Evolutionary conservation across 179 eudicot species (phyloP).

Genomic region (Spinacia oleracea): DNA sequence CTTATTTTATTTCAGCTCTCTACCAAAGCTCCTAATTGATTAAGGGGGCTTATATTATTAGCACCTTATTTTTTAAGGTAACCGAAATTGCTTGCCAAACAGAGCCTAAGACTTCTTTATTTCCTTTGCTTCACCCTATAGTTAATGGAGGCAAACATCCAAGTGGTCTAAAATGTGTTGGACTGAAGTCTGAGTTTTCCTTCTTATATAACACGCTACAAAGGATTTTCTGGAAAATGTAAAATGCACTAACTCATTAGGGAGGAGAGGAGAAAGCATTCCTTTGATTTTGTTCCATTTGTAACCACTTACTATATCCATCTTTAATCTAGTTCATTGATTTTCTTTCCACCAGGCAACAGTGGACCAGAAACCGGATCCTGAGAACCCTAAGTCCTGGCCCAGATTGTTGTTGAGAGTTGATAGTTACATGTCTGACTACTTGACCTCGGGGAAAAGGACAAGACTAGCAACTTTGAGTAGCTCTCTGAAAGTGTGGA

Average conservation of each 20-base stretch:
- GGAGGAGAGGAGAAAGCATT: not conserved
- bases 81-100: too few species aligned
- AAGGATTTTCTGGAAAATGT: slow-evolving; percentile 1
- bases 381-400: slow-evolving; percentile 78
- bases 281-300: not conserved
- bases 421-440: slow-evolving; percentile 76
- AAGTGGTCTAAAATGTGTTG: not conserved
- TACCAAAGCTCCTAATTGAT: too few species aligned
- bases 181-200: not conserved
- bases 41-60: too few species aligned
- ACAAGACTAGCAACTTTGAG: slow-evolving; percentile 76
- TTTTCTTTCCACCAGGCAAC: slow-evolving; percentile 53
- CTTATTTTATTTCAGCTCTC: too few species aligned
- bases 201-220: not conserved
- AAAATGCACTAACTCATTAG: not conserved
- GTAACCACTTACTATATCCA: not conserved
- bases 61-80: too few species aligned
- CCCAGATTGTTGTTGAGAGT: slow-evolving; percentile 76
- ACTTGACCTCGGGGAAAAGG: slow-evolving; percentile 76
- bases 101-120: not conserved
- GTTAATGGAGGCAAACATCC: not conserved
- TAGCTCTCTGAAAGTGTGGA: slow-evolving; percentile 95
- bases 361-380: slow-evolving; percentile 66
- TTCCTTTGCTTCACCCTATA: not conserved
- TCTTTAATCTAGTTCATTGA: not conserved